Conservation (phyloP, 345 rosid genomes). For the Syzygium jambos region DNA sequence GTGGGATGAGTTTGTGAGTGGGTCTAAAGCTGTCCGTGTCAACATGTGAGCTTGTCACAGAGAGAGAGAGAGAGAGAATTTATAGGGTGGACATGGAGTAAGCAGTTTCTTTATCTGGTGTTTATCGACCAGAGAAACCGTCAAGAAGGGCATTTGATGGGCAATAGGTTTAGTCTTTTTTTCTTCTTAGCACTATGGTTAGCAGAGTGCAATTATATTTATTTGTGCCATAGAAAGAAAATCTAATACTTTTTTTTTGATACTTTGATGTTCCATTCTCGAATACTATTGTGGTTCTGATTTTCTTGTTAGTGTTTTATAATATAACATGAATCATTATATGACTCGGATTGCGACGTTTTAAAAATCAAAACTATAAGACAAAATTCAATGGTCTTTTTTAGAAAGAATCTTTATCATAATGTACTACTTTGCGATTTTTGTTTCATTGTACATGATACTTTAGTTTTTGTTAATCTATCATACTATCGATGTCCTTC, state of each 20-base stretch:
- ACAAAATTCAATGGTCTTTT: background rate
- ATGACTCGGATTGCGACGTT: accelerated
- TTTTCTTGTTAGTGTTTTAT: background rate
- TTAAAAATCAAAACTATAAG: background rate
- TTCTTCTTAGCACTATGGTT: background rate
- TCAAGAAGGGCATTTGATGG: background rate
- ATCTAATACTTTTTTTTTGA: background rate
- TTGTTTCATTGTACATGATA: background rate
- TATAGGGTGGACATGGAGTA: background rate
- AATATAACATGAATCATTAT: background rate
- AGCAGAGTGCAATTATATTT: background rate
- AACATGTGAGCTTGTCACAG: conserved; percentile 58
- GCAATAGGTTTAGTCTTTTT: background rate
- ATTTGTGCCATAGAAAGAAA: background rate
- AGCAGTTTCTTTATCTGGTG: background rate
- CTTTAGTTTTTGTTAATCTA: background rate
- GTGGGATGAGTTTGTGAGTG: conserved; percentile 50
- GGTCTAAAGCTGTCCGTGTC: conserved; percentile 47
- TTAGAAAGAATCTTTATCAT: background rate
- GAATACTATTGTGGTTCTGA: background rate
- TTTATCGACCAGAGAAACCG: background rate
- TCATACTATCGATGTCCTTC: accelerated
- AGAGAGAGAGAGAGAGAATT: background rate
- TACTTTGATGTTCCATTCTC: background rate
- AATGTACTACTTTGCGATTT: background rate